A percentile compares a stretch with the other conserved stretches of the same genome.
These are phyloP conservation scores for Melanopsichium pennsylvanicum DNA, from an alignment of 1,284 basidiomycete species.

Conservation along the genomic window DNA sequence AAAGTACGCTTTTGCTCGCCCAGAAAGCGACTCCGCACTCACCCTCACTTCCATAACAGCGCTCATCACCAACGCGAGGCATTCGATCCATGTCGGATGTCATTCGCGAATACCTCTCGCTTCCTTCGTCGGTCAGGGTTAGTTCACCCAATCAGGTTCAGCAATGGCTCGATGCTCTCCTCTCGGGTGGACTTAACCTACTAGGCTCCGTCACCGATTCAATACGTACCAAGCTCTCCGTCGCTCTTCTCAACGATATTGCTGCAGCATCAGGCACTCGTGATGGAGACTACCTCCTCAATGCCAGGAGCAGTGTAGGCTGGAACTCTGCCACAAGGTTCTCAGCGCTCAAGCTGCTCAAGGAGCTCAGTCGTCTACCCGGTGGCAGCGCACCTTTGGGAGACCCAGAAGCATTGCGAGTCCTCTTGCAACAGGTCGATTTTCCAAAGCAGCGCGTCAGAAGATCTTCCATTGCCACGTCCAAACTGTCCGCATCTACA, in stretches of 20 bases:
- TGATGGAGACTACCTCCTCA: slow-evolving; percentile 30
- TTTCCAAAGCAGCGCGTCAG: slow-evolving; percentile 34
- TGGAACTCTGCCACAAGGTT: slow-evolving; percentile 34
- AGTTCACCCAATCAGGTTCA: slow-evolving; percentile 21
- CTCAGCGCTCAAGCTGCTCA: slow-evolving; percentile 42
- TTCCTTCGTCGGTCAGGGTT: slow-evolving; percentile 19
- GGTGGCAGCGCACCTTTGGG: slow-evolving; percentile 45
- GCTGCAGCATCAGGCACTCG: slow-evolving; percentile 29
- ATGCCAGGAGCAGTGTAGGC: slow-evolving; percentile 11
- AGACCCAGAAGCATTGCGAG: slow-evolving; percentile 25
- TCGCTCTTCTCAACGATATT: slow-evolving; percentile 32
- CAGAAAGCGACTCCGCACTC: too few relatives aligned
- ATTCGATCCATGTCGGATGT: slow-evolving; percentile 28
- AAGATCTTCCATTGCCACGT: background rate
- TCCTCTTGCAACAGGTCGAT: slow-evolving; percentile 43
- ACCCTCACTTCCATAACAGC: background rate
- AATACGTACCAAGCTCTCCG: slow-evolving; percentile 36
- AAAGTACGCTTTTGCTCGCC: too few relatives aligned
- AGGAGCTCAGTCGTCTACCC: slow-evolving; percentile 51
- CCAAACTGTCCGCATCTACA: background rate
- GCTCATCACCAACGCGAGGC: too few relatives aligned
- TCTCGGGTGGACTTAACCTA: slow-evolving; percentile 12
- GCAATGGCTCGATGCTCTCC: slow-evolving; percentile 30
- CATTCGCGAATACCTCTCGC: slow-evolving; percentile 39
- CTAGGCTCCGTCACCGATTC: slow-evolving; percentile 33